These are phyloP conservation scores for Whalleya microplaca DNA, from an alignment of 2,329 filamentous ascomycete species.

Conservation along the genomic window DNA sequence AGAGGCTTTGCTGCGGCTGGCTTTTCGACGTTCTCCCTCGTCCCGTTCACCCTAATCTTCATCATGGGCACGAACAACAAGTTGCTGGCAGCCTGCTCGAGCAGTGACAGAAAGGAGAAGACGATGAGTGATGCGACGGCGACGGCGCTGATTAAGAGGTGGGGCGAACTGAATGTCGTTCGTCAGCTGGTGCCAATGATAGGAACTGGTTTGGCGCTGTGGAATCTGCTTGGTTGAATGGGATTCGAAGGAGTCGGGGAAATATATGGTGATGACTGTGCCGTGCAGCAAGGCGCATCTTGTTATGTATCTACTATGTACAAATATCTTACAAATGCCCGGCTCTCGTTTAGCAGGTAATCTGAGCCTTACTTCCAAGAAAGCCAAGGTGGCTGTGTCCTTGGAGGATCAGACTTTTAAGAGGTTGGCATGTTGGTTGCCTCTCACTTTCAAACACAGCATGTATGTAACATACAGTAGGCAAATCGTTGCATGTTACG, in stretches of 20 bases:
- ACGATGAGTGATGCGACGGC: slow-evolving; percentile 30
- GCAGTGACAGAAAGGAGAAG: slow-evolving; percentile 19
- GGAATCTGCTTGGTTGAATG: slow-evolving; percentile 29
- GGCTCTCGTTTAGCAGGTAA: not conserved
- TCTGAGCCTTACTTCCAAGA: too few relatives aligned
- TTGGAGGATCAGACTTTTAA: too few relatives aligned
- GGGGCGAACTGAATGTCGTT: slow-evolving; percentile 33
- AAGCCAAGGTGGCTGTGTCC: too few relatives aligned
- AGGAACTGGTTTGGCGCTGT: slow-evolving; percentile 37
- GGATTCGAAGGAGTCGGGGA: not conserved
- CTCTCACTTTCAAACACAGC: too few relatives aligned
- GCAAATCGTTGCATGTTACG: too few relatives aligned
- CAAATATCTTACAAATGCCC: not conserved
- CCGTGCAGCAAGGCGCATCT: not conserved
- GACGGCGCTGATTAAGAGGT: slow-evolving; percentile 31
- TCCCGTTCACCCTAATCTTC: slow-evolving; percentile 28
- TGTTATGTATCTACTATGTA: not conserved
- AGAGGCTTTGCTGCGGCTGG: slow-evolving; percentile 29
- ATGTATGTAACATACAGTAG: too few relatives aligned
- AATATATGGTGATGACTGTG: not conserved
- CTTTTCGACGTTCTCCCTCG: slow-evolving; percentile 25
- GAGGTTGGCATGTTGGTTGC: too few relatives aligned
- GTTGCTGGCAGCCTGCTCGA: slow-evolving; percentile 18
- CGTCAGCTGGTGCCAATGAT: slow-evolving; percentile 32
- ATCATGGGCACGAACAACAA: slow-evolving; percentile 23